Percentiles rank a stretch among this genome's conserved stretches.
Evolutionary conservation across 768 basidiomycete species (phyloP).

Genomic region (Tremella yokohamensis): DNA sequence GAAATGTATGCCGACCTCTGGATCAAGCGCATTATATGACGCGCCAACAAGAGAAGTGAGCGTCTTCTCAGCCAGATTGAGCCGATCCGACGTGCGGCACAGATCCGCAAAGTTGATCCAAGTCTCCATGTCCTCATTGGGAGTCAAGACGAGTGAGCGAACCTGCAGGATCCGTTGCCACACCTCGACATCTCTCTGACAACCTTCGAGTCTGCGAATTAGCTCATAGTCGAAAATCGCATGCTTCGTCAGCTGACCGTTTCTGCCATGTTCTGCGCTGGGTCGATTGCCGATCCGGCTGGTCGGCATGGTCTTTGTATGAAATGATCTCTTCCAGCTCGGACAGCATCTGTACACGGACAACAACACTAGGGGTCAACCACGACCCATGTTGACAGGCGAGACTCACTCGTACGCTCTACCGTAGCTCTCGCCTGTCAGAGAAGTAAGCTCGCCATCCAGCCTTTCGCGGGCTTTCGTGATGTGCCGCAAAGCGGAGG

Average conservation of each 20-base stretch:
- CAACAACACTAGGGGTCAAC: slow-evolving; percentile 67
- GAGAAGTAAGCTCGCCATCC: slow-evolving; percentile 82
- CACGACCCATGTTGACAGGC: background rate
- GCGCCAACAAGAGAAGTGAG: slow-evolving; percentile 81
- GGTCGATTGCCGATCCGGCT: slow-evolving; percentile 82
- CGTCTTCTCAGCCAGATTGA: slow-evolving; percentile 94
- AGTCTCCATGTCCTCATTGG: slow-evolving; percentile 91
- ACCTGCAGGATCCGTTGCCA: slow-evolving; percentile 98
- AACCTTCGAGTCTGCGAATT: slow-evolving; percentile 73
- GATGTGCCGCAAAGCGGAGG: slow-evolving; percentile 83
- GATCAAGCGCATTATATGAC: slow-evolving; percentile 33
- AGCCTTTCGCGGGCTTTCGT: slow-evolving; percentile 86
- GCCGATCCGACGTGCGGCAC: slow-evolving; percentile 89
- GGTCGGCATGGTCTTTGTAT: slow-evolving; percentile 91
- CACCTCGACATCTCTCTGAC: slow-evolving; percentile 96
- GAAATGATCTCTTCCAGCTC: slow-evolving; percentile 96
- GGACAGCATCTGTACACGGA: slow-evolving; percentile 96
- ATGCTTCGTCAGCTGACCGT: slow-evolving; percentile 57
- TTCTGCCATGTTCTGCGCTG: slow-evolving; percentile 98
- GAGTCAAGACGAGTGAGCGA: slow-evolving; percentile 83
- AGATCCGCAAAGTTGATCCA: slow-evolving; percentile 99
- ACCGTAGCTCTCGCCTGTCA: slow-evolving; percentile 95
- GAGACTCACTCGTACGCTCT: slow-evolving; percentile 81
- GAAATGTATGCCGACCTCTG: slow-evolving; percentile 35
- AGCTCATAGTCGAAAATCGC: slow-evolving; percentile 1